These are phyloP conservation scores for Ceratocystis albifundus DNA, from an alignment of 2,329 filamentous ascomycete species.

Conservation along the genomic window DNA sequence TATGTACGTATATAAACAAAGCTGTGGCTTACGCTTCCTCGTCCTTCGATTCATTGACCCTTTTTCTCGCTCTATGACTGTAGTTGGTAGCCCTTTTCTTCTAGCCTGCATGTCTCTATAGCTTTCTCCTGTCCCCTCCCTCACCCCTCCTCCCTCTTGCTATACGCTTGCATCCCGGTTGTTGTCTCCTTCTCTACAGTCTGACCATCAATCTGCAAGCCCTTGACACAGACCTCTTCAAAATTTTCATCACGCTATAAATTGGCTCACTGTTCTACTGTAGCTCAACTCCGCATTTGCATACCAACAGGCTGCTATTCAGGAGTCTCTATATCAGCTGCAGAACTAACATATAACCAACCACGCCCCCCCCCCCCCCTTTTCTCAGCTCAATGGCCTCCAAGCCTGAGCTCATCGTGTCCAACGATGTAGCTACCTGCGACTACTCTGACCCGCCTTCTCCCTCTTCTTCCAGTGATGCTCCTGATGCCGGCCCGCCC, in stretches of 20 bases:
- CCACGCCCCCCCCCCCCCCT: too few relatives aligned
- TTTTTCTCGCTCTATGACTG: not conserved
- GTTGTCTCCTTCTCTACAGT: slow-evolving; percentile 4
- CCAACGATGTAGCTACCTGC: slow-evolving; percentile 29
- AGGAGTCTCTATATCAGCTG: not conserved
- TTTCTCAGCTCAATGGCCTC: slow-evolving; percentile 20
- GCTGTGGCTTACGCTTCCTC: not conserved
- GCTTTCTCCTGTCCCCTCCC: not conserved
- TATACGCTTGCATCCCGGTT: not conserved
- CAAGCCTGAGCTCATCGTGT: slow-evolving; percentile 33
- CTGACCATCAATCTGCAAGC: not conserved
- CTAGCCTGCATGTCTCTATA: not conserved
- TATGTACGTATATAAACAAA: not conserved
- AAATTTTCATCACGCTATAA: slow-evolving; percentile 8
- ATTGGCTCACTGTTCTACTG: not conserved
- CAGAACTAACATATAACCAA: not conserved
- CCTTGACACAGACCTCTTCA: slow-evolving; percentile 8
- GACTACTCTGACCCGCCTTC: slow-evolving; percentile 22
- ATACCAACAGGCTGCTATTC: not conserved
- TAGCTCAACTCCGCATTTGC: not conserved
- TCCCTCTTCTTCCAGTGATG: slow-evolving; percentile 27
- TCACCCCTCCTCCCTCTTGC: not conserved
- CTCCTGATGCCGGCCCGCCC: slow-evolving; percentile 34
- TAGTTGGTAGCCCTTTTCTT: not conserved
- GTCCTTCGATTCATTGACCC: not conserved